These are phyloP conservation scores for Physocladia obscura DNA, from an alignment of 192 early-diverging fungal genomes.

Conservation along the genomic window DNA sequence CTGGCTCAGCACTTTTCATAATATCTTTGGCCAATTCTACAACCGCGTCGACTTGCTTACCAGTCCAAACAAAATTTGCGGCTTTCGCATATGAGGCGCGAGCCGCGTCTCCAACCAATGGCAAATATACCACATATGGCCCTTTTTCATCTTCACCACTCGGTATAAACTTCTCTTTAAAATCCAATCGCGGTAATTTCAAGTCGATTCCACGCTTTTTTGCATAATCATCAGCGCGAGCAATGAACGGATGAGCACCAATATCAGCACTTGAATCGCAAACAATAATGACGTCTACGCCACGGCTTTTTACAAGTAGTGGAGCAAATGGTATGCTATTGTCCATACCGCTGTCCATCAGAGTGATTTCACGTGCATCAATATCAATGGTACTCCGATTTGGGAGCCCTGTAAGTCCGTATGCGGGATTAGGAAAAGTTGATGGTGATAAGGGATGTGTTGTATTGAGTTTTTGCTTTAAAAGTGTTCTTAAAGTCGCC, in stretches of 20 bases:
- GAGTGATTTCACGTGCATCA: constrained; percentile 10
- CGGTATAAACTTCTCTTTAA: not conserved
- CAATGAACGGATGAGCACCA: constrained; percentile 35
- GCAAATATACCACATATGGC: constrained; percentile 18
- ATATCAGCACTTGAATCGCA: constrained; percentile 30
- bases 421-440: constrained; percentile 37
- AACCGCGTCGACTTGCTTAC: constrained; percentile 14
- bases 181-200: not conserved
- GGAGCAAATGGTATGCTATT: constrained; percentile 45
- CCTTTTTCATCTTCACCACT: not conserved
- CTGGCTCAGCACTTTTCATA: not conserved
- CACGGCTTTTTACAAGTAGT: constrained; percentile 26
- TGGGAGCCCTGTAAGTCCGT: constrained; percentile 8
- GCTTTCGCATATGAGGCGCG: constrained; percentile 21
- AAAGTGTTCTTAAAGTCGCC: not conserved
- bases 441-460: constrained; percentile 36
- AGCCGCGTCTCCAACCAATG: constrained; percentile 14
- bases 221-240: constrained; percentile 24
- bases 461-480: constrained; percentile 12
- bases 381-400: not conserved
- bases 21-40: not conserved
- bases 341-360: constrained; percentile 44
- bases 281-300: constrained; percentile 38
- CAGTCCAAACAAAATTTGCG: constrained; percentile 25
- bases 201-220: not conserved